These are phyloP conservation scores for Fusarium poae DNA, from an alignment of 2,329 filamentous ascomycete genomes.

Conservation along the genomic window DNA sequence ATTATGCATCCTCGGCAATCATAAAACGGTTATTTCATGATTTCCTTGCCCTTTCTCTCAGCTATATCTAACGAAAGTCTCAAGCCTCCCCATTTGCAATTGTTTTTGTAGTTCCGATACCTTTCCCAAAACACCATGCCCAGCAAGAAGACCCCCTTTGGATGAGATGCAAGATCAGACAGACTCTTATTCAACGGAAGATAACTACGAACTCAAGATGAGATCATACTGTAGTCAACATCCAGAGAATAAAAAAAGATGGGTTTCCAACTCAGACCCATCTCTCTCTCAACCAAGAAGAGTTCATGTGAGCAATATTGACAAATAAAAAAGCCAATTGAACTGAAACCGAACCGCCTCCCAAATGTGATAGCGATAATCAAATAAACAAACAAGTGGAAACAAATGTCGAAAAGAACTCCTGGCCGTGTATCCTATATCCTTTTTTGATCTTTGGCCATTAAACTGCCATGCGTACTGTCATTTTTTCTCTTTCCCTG, in stretches of 20 bases:
- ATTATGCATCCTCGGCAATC: conserved; percentile 35
- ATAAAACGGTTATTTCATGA: conserved; percentile 30
- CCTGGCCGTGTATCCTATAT: conserved; percentile 51
- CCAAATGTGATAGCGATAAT: conserved; percentile 32
- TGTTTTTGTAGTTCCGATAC: conserved; percentile 39
- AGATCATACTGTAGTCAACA: neutral
- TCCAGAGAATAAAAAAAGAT: neutral
- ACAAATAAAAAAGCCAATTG: conserved; percentile 26
- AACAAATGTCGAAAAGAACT: conserved; percentile 39
- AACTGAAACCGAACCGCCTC: conserved; percentile 23
- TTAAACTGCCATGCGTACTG: conserved; percentile 44
- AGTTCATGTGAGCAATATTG: conserved; percentile 18
- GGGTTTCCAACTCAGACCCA: neutral
- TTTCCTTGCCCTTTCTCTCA: conserved; percentile 19
- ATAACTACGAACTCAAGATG: neutral
- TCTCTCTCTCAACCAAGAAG: conserved; percentile 10
- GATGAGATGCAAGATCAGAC: neutral
- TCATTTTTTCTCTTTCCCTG: conserved; percentile 42
- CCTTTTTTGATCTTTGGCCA: conserved; percentile 48
- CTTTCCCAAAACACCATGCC: conserved; percentile 38
- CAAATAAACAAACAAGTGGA: conserved; percentile 14
- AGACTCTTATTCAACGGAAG: neutral
- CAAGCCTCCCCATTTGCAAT: conserved; percentile 26
- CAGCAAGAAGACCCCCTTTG: neutral
- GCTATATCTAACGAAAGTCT: conserved; percentile 21